These are phyloP conservation scores for Fusarium nisikadoi DNA, from an alignment of 2,329 filamentous ascomycete species.

Conservation along the genomic window DNA sequence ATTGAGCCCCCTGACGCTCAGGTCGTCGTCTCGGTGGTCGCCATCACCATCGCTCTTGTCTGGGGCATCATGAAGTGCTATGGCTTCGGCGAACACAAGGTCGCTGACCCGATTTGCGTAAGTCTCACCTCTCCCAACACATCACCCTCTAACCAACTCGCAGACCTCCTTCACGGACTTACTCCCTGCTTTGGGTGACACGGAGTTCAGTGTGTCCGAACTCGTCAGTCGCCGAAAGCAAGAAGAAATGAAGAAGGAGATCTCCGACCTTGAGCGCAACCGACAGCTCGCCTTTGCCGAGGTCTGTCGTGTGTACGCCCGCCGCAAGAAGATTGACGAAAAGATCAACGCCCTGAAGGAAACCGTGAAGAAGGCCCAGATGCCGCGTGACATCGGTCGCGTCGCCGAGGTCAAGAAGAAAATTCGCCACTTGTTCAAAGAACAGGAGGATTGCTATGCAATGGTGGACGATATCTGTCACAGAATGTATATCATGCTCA, in stretches of 20 bases:
- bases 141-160: not conserved
- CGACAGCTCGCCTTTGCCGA: not conserved
- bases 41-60: not conserved
- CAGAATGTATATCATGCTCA: accelerated
- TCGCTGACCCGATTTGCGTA: accelerated
- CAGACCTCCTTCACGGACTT: accelerated
- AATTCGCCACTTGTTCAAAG: accelerated
- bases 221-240: not conserved
- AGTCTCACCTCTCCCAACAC: accelerated
- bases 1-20: not conserved
- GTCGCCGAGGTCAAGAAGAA: accelerated
- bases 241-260: not conserved
- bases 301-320: not conserved
- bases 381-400: not conserved
- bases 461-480: accelerated
- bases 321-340: not conserved
- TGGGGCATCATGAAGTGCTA: not conserved
- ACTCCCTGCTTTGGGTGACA: accelerated
- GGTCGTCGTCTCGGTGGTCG: accelerated
- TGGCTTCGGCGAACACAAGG: too few species aligned
- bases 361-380: too few species aligned
- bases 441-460: accelerated
- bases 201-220: accelerated
- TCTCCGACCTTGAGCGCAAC: accelerated
- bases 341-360: too few species aligned